phyloP scores from a whole-genome alignment of 225 moss, liverwort and hornwort genomes.

The Rhytidiadelphus loreus region DNA sequence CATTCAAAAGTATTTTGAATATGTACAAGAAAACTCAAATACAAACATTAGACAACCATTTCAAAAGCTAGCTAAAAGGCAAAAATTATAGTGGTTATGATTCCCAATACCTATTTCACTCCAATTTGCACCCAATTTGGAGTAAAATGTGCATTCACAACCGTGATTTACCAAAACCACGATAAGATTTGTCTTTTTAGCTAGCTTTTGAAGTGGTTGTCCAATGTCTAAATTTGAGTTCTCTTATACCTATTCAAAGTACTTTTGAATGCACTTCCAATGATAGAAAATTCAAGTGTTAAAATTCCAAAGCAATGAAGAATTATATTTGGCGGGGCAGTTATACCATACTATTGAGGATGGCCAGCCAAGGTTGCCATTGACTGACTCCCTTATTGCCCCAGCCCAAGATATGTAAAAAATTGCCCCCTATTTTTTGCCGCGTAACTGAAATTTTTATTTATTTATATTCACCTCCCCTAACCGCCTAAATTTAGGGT shows the following conservation, averaged over 20 bases:
- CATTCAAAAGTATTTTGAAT: not conserved
- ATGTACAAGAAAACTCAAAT: not conserved
- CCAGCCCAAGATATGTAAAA: no score
- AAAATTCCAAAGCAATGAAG: no score
- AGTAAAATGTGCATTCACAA: not conserved
- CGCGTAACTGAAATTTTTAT: no score
- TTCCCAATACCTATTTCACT: not conserved
- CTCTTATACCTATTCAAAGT: not conserved
- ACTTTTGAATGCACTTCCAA: not conserved
- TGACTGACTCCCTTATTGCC: no score
- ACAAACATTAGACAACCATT: not conserved
- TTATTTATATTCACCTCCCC: no score
- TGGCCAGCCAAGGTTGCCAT: no score
- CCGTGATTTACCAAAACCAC: fast-evolving
- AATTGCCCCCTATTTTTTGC: no score
- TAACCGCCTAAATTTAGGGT: no score
- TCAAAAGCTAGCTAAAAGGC: not conserved
- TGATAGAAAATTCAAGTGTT: not conserved
- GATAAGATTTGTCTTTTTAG: not conserved
- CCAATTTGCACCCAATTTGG: not conserved
- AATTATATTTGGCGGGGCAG: not conserved
- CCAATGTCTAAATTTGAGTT: not conserved
- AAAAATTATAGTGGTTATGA: fast-evolving
- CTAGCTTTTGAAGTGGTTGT: not conserved
- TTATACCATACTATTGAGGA: not conserved